Evolutionary conservation across 2,329 filamentous ascomycete species (phyloP), one percentile per base, ranked within the genome.

Genomic region (Arthroderma sp.): DNA sequence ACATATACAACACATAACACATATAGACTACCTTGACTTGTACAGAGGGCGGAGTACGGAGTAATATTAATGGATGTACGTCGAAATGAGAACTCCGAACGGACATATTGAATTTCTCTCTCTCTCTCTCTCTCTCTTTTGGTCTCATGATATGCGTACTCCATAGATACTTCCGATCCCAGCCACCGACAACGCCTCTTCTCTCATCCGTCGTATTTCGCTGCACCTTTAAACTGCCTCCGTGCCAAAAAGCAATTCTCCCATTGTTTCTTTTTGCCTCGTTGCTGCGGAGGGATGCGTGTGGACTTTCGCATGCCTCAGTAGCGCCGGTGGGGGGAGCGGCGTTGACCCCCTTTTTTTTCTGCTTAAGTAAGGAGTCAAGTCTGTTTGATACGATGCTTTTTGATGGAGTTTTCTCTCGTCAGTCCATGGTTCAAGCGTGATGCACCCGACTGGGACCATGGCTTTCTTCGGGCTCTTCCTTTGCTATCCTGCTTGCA

Each of bases 161-260:
- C 5, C 35, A 15, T 37, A 8, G 8, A 37, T 37, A 33, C 31
- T 33, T 33, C 31, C 11, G 11, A 5, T 33, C 31, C 35, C 35
- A 37, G 35, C 35, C 35, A 37, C 35, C 13, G 31, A n/a, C 31
- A 33, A 33, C 31, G 35, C 35, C 35, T 8, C 35, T 37, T 37
- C 35, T 37, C 35, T 33, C 31, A 33, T 33, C 35, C 35, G 35
- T 37, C 35, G 35, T 37, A 37, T 37, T 37, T 37, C 35, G 35
- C 35, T 37, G 35, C 35, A 37, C 9, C 35, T 33, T 33, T n/a
- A n/a, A 39, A 21, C 1, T 8, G 4, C 15, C 25, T 31, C 23
- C 25, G 28, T 31, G n/a, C 47, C 25, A n/a, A 51, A 51, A 51
- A 51, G 47, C 47, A 51, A 51, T 51, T 51, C 28, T 33, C 25